Conservation (phyloP, 2,329 filamentous ascomycete genomes). For the Ceratocystis lukuohia region DNA sequence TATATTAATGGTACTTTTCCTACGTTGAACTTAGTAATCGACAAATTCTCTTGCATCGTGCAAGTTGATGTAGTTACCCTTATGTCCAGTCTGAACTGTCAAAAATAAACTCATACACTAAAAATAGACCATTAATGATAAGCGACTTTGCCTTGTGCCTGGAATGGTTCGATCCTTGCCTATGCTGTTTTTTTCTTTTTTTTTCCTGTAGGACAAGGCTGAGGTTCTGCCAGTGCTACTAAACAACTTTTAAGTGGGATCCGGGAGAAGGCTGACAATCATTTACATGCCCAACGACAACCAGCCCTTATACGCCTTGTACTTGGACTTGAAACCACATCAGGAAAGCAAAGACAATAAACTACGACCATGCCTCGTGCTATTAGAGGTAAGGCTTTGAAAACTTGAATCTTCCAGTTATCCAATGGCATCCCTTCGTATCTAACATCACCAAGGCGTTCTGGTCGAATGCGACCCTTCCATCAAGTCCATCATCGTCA, state of each 20-base stretch:
- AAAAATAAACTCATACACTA: neutral
- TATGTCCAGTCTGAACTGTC: neutral
- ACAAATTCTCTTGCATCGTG: neutral
- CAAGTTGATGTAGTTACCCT: neutral
- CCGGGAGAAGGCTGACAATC: neutral
- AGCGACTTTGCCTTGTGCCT: neutral
- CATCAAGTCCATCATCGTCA: slow-evolving; percentile 73
- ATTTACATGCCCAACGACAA: neutral
- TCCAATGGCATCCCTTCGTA: slow-evolving; percentile 10
- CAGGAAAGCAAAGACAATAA: neutral
- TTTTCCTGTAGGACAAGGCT: neutral
- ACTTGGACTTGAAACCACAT: neutral
- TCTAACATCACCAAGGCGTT: slow-evolving; percentile 38
- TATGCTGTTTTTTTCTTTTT: neutral
- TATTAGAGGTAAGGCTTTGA: slow-evolving; percentile 35
- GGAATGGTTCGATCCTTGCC: slow-evolving; percentile 8
- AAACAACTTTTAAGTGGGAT: neutral
- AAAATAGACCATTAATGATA: neutral
- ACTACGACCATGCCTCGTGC: slow-evolving; percentile 40
- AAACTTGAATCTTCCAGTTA: neutral
- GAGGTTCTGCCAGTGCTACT: neutral
- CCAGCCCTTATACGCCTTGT: neutral
- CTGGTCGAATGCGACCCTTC: slow-evolving; percentile 74
- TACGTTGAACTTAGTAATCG: neutral
- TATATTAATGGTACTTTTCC: slow-evolving; percentile 1